phyloP scores from a whole-genome alignment of 1,284 basidiomycete species.

The Moniliella sp. region DNA sequence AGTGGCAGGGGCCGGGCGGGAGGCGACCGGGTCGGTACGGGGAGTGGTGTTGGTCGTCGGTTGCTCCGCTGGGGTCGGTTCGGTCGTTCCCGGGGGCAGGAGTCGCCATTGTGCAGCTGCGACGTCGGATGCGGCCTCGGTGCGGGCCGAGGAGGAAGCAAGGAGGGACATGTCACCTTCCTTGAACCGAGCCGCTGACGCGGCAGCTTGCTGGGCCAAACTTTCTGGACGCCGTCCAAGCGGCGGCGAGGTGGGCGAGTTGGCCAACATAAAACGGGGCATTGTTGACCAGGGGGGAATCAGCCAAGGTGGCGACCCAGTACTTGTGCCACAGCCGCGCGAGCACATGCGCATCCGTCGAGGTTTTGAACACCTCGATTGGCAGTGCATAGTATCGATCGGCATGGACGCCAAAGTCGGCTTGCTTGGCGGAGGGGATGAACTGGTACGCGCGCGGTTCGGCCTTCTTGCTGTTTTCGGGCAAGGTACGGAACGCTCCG shows the following conservation, averaged over 20 bases:
- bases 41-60: too few species aligned
- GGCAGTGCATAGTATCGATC: slow-evolving; percentile 82
- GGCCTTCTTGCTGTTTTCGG: slow-evolving; percentile 44
- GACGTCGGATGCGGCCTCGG: not conserved
- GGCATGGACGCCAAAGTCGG: slow-evolving; percentile 62
- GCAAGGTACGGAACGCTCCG: slow-evolving; percentile 88
- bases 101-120: not conserved
- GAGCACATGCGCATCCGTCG: slow-evolving; percentile 61
- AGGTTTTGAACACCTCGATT: slow-evolving; percentile 80
- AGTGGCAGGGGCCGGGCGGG: too few species aligned
- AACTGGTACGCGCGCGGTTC: slow-evolving; percentile 65
- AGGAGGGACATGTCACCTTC: slow-evolving; percentile 1
- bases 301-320: slow-evolving; percentile 85
- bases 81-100: not conserved
- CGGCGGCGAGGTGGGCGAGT: slow-evolving; percentile 67
- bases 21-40: too few species aligned
- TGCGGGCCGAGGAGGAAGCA: not conserved
- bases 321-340: slow-evolving; percentile 95
- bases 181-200: not conserved
- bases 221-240: slow-evolving; percentile 36
- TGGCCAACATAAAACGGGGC: slow-evolving; percentile 74
- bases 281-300: slow-evolving; percentile 72
- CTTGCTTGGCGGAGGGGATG: slow-evolving; percentile 48
- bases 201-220: slow-evolving; percentile 1
- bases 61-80: not conserved